Base-by-base conservation (phyloP, 2,329 filamentous ascomycete genomes). In the Pseudogymnoascus sp. region DNA sequence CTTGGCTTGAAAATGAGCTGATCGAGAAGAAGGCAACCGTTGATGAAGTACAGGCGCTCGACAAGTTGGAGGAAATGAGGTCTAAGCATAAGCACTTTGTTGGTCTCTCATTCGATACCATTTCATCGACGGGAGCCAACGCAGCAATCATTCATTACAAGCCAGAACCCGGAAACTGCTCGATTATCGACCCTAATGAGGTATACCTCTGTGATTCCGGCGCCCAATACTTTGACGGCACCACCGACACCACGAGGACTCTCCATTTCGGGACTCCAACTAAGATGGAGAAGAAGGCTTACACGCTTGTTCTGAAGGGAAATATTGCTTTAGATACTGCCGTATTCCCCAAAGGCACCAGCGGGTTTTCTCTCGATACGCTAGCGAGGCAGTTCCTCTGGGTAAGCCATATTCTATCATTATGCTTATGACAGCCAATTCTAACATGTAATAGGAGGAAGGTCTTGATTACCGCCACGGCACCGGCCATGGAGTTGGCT, bases 191-290 rank as follows among this genome's bases (percentile, higher is more conserved):
- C 68, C 91, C 91, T 0, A 85, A 86, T 6, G 87, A 88, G 13
- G 86, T 99, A 64, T 99, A 99, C 72, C 85, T 99, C 2, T 99
- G 95, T 74, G 95, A 99, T 75, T 97, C 95, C 21, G 95, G 95
- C 21, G 95, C 90, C n/a, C 95, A 99, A 75, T 99, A 93, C 71
- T 81, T 89, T 2, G 95, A 99, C 74, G 95, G 95, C 63, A 99
- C 95, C 0, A 99, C 95, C 0, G 95, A 99, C 72, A 96, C 91
- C 0, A 99, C 95, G 4, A 84, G 95, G 44, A 99, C 95, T 0
- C 79, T 96, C 40, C 95, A 99, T 72, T 97, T 97, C 73, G 91
- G 91, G 56, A 83, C 86, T 26, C 95, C 95, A 0, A 90, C 89
- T 0, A 85, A 87, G 3, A 88, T 89, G 72, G 93, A 99, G 76